A percentile compares a stretch with the other conserved stretches of the same genome.
Evolutionary conservation across 352 stramenopile species (phyloP).

Genomic region (Phytopythium helicoides): DNA sequence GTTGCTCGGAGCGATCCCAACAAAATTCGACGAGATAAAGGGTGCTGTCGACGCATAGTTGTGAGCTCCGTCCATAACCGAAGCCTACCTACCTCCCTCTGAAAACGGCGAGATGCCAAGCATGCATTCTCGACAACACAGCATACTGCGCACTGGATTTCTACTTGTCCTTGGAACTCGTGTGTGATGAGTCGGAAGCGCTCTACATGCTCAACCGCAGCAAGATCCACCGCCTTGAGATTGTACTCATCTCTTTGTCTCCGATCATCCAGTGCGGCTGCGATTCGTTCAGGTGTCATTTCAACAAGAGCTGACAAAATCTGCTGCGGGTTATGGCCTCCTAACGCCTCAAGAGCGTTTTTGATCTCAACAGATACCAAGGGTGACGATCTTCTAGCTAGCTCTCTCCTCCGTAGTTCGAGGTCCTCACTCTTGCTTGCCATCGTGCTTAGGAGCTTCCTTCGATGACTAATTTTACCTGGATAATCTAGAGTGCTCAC

Average conservation of each 20-base stretch:
- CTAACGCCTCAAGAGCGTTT: constrained; percentile 11
- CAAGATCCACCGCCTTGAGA: constrained; percentile 3
- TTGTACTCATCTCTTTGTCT: not conserved
- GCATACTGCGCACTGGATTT: constrained; percentile 35
- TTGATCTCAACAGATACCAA: constrained; percentile 12
- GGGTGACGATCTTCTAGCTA: constrained; percentile 8
- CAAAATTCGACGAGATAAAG: constrained; percentile 32
- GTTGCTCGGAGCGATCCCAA: constrained; percentile 25
- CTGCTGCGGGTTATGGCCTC: constrained; percentile 9
- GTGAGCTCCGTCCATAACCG: constrained; percentile 32
- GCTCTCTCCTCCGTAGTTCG: too few species aligned
- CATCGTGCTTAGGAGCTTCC: too few species aligned
- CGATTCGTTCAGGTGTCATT: constrained; percentile 2
- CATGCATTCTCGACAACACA: constrained; percentile 20
- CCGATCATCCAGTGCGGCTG: not conserved
- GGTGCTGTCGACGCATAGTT: constrained; percentile 19
- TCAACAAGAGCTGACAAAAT: not conserved
- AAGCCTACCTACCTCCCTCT: constrained; percentile 30
- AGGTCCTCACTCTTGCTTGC: too few species aligned
- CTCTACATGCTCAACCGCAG: constrained; percentile 10
- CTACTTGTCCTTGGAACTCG: constrained; percentile 28
- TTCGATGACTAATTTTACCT: too few species aligned
- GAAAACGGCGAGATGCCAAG: constrained; percentile 28
- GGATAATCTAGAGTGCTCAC: too few species aligned
- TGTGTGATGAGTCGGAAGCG: constrained; percentile 16